phyloP scores from a whole-genome alignment of 1,139 yeast genomes.

The Debaryomycetaceae sp. region DNA sequence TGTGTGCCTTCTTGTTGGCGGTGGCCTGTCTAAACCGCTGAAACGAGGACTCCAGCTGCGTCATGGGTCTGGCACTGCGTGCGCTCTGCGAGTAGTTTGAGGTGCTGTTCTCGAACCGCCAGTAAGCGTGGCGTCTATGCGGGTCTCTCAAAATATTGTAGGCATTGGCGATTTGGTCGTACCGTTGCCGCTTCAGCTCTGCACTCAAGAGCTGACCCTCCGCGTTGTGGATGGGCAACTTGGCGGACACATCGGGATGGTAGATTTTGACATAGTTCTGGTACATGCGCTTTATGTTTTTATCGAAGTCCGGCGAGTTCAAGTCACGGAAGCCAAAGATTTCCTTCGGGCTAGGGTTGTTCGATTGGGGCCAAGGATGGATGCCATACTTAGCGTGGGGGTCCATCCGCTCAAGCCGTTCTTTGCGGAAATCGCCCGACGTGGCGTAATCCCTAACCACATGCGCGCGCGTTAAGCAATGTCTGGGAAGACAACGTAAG shows the following conservation, averaged over 20 bases:
- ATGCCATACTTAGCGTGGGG: slow-evolving; percentile 21
- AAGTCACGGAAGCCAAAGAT: slow-evolving; percentile 36
- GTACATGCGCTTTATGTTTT: slow-evolving; percentile 42
- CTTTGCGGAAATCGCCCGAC: slow-evolving; percentile 8
- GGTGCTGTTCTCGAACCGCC: slow-evolving; percentile 7
- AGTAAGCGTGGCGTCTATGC: slow-evolving; percentile 21
- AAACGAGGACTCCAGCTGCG: slow-evolving; percentile 17
- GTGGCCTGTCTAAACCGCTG: slow-evolving; percentile 31
- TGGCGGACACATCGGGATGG: slow-evolving; percentile 70
- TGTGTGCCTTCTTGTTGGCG: slow-evolving; percentile 31
- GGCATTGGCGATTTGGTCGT: slow-evolving; percentile 68
- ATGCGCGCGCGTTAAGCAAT: too few species aligned
- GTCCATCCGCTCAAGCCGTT: slow-evolving; percentile 11
- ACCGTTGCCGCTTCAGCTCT: slow-evolving; percentile 51
- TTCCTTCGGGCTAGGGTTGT: slow-evolving; percentile 73
- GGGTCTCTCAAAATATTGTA: slow-evolving; percentile 68
- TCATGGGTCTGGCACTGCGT: slow-evolving; percentile 10
- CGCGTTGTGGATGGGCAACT: slow-evolving; percentile 21
- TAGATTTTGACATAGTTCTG: slow-evolving; percentile 69
- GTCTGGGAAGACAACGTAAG: too few species aligned
- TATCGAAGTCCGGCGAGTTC: slow-evolving; percentile 7
- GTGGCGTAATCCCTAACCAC: too few species aligned
- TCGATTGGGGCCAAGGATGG: slow-evolving; percentile 53
- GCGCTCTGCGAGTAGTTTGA: slow-evolving; percentile 2
- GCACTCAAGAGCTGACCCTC: slow-evolving; percentile 26